Percentiles rank a stretch among this genome's conserved stretches.
phyloP scores from a whole-genome alignment of 306 rosid species.

The Lupinus albus region DNA sequence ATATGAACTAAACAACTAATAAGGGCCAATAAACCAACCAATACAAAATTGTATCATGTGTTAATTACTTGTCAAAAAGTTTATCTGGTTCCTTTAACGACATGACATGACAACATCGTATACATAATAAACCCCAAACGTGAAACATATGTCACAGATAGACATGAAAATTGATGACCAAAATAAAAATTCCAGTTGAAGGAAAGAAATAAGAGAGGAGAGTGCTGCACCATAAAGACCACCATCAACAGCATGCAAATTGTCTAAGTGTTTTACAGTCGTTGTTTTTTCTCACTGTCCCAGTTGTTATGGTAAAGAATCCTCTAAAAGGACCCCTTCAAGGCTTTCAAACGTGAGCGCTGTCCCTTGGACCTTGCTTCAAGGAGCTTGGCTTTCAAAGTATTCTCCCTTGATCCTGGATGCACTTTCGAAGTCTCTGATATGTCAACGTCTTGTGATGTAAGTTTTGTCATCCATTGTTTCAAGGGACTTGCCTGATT shows the following conservation, averaged over 20 bases:
- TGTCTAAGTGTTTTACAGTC: not conserved
- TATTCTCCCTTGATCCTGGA: slow-evolving; percentile 64
- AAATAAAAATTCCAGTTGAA: slow-evolving; percentile 33
- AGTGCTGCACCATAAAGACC: not conserved
- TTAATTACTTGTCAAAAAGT: not conserved
- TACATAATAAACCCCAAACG: slow-evolving; percentile 48
- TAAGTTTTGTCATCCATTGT: slow-evolving; percentile 69
- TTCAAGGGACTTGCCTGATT: slow-evolving; percentile 82
- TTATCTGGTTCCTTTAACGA: slow-evolving; percentile 34
- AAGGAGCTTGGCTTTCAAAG: slow-evolving; percentile 87
- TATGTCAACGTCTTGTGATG: slow-evolving; percentile 54
- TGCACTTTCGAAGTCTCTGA: slow-evolving; percentile 62
- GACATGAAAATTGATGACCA: slow-evolving; percentile 37
- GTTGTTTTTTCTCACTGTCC: too few relatives aligned
- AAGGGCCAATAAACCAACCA: too few relatives aligned
- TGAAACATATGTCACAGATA: slow-evolving; percentile 44
- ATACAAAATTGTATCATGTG: too few relatives aligned
- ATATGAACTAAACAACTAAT: too few relatives aligned
- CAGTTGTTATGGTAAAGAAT: not conserved
- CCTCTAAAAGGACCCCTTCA: slow-evolving; percentile 56
- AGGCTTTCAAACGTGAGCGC: slow-evolving; percentile 66
- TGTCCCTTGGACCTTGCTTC: slow-evolving; percentile 93
- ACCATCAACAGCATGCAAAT: slow-evolving; percentile 41
- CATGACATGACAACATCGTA: slow-evolving; percentile 37
- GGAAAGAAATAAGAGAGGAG: slow-evolving; percentile 10